Conservation (phyloP, 1,284 basidiomycete species). For the Waitea zeae region DNA sequence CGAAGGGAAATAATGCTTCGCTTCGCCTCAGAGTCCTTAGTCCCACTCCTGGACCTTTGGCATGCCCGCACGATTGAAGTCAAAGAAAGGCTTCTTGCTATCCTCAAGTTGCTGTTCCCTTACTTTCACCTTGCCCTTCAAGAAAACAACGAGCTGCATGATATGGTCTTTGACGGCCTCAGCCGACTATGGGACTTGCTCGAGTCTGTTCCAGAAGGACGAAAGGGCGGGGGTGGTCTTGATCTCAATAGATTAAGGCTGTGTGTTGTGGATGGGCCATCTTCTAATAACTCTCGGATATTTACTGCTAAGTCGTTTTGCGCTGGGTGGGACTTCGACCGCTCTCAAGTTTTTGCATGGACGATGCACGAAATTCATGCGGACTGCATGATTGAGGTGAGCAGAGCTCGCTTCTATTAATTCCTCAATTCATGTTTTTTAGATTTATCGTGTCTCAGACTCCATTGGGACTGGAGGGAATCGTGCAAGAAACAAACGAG, state of each 20-base stretch:
- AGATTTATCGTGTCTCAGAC: conserved; percentile 51
- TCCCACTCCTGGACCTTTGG: conserved; percentile 55
- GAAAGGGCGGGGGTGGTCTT: conserved; percentile 44
- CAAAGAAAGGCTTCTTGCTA: conserved; percentile 51
- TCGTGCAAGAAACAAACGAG: conserved; percentile 25
- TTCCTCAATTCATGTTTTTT: conserved; percentile 7
- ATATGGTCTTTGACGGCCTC: no score
- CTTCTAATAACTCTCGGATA: conserved; percentile 7
- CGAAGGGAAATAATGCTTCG: conserved; percentile 32
- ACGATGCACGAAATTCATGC: conserved; percentile 69
- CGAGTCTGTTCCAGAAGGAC: conserved; percentile 41
- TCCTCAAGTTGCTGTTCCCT: conserved; percentile 56
- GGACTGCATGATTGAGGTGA: conserved; percentile 57
- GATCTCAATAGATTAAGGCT: conserved; percentile 49
- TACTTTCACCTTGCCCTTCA: conserved; percentile 26
- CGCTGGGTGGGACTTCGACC: conserved; percentile 56
- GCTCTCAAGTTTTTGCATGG: conserved; percentile 65
- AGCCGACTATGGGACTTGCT: conserved; percentile 34
- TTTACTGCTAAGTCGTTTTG: conserved; percentile 51
- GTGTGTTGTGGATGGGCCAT: conserved; percentile 6
- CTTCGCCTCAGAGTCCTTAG: conserved; percentile 48
- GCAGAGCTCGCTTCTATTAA: conserved; percentile 6
- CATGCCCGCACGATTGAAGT: conserved; percentile 49
- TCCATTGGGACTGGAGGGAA: conserved; percentile 18
- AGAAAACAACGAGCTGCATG: no score